Percentiles rank a stretch among this genome's conserved stretches.
phyloP scores from a whole-genome alignment of 345 rosid species.

The Populus davidiana region DNA sequence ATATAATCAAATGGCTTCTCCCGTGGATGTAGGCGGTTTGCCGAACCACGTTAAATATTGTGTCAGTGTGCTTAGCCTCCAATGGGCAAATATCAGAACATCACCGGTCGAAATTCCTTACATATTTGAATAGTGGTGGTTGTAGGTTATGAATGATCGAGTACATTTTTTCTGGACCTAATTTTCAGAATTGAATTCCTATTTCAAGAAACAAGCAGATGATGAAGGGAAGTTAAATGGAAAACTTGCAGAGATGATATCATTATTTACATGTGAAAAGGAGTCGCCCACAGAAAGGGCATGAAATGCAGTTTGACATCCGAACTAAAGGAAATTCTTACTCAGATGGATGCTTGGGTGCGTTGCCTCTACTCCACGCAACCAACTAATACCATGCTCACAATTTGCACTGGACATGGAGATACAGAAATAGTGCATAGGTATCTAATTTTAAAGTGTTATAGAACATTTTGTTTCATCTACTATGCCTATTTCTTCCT shows the following conservation, averaged over 20 bases:
- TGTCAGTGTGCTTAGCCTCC: too few species aligned
- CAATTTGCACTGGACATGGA: slow-evolving; percentile 96
- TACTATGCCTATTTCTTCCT: background rate
- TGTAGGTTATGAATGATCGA: slow-evolving; percentile 63
- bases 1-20: too few species aligned
- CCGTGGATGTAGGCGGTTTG: too few species aligned
- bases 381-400: slow-evolving; percentile 78
- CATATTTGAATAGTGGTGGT: slow-evolving; percentile 12
- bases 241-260: slow-evolving; percentile 73
- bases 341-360: slow-evolving; percentile 53
- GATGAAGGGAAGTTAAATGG: slow-evolving; percentile 58
- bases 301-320: slow-evolving; percentile 38
- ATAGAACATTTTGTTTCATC: background rate
- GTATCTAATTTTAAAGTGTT: slow-evolving; percentile 28
- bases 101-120: too few species aligned
- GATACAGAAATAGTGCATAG: slow-evolving; percentile 78
- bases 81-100: too few species aligned
- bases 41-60: too few species aligned
- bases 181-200: slow-evolving; percentile 71
- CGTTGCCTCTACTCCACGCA: slow-evolving; percentile 47
- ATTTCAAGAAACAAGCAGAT: slow-evolving; percentile 39
- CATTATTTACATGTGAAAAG: slow-evolving; percentile 69
- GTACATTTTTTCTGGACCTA: slow-evolving; percentile 85
- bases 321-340: slow-evolving; percentile 63
- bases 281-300: slow-evolving; percentile 37